phyloP scores from a whole-genome alignment of 805 yeast species.

The Candida jianshihensis region DNA sequence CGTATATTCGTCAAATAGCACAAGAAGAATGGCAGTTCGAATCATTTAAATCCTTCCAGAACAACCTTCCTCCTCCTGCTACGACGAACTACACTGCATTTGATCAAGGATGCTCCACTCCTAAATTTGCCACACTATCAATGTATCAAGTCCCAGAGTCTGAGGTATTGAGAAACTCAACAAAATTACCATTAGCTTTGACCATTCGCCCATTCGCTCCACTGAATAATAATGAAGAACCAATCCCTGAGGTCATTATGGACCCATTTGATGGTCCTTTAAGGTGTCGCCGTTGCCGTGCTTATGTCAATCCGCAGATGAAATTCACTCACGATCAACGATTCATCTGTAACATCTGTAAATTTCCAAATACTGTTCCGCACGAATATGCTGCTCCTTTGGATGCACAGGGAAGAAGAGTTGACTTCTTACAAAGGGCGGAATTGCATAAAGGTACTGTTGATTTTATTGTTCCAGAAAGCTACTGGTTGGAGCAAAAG shows the following conservation, averaged over 20 bases:
- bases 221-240: slow-evolving; percentile 36
- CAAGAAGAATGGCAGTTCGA: slow-evolving; percentile 19
- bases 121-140: slow-evolving; percentile 69
- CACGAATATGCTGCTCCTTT: slow-evolving; percentile 57
- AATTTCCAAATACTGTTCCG: slow-evolving; percentile 64
- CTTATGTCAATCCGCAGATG: slow-evolving; percentile 83
- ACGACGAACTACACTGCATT: slow-evolving; percentile 62
- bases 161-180: slow-evolving; percentile 58
- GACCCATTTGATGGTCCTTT: slow-evolving; percentile 56
- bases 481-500: slow-evolving; percentile 48
- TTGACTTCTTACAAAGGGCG: slow-evolving; percentile 59
- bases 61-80: slow-evolving; percentile 70
- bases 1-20: slow-evolving; percentile 10
- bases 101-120: slow-evolving; percentile 84
- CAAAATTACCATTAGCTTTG: slow-evolving; percentile 78
- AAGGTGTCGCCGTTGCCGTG: slow-evolving; percentile 86
- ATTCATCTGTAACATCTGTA: slow-evolving; percentile 84
- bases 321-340: slow-evolving; percentile 50
- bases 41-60: slow-evolving; percentile 64
- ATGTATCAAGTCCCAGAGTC: slow-evolving; percentile 78
- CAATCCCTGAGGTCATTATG: slow-evolving; percentile 57
- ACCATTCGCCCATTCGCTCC: slow-evolving; percentile 83
- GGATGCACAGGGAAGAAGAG: slow-evolving; percentile 53
- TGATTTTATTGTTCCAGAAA: slow-evolving; percentile 72
- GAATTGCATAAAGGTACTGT: slow-evolving; percentile 80